Evolutionary conservation across 1,284 basidiomycete genomes (phyloP), one percentile per base, ranked within the genome.

Genomic region (Rhizopogon hawkerae): DNA sequence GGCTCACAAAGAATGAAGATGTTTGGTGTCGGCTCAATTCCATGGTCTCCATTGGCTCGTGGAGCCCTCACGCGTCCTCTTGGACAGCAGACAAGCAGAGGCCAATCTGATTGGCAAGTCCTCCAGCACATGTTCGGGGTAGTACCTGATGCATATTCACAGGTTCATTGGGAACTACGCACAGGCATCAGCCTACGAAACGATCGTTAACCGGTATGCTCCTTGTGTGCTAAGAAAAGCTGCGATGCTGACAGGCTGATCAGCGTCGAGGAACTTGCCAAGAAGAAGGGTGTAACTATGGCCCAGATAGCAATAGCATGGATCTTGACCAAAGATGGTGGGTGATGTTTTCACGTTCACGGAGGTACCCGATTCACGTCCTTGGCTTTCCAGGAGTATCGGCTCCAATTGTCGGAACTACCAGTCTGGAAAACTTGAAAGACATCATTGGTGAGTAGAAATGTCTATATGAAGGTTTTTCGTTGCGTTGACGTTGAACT

Each of bases 221-320:
- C 31, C 34, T 37, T 8, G 5, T 23, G 5, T 16, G 13, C 29
- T 18, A 11, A 31, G 10, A 6, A 5, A 18, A 2, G 8, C 8
- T 35, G 24, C n/a, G 4, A 10, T 11, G n/a, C 14, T 5, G 37
- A 35, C 38, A 62, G 14, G 55, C 3, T 16, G 5, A 21, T 13
- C 35, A 66, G 69, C 6, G 67, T 77, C 42, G 70, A 77, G 57
- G 68, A 72, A 54, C 51, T 79, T 34, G 74, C 77, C 14, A 62
- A 64, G 43, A 70, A 65, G 58, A 65, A 60, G 49, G 69, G 69
- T 1, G 56, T 71, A 21, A 67, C 61, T 52, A 79, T 78, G 76
- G 73, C 76, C 3, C 75, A 77, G 54, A 59, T 78, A 46, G 69
- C 74, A 4, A 56, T 76, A 14, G 75, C 76, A n/a, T 79, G 77